phyloP scores from a whole-genome alignment of 257 asterid genomes.

The Ajuga chamaepitys region DNA sequence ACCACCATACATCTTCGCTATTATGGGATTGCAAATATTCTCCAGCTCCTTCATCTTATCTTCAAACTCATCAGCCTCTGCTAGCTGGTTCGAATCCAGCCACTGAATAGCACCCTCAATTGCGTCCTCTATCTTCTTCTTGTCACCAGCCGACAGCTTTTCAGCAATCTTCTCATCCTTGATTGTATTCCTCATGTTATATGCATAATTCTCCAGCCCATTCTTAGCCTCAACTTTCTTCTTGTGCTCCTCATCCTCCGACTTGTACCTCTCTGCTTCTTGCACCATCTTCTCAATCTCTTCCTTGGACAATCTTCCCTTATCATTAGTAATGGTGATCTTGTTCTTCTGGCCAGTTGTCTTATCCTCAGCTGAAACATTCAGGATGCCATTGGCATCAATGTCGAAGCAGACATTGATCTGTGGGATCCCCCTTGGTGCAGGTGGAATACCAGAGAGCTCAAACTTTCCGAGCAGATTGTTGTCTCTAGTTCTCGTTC shows the following conservation, averaged over 20 bases:
- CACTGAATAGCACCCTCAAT: constrained; percentile 13
- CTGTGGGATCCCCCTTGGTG: neutral
- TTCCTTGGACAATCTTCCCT: constrained; percentile 10
- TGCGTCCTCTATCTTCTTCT: constrained; percentile 20
- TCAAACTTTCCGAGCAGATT: constrained; percentile 3
- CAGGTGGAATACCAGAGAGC: constrained; percentile 8
- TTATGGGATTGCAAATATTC: constrained; percentile 12
- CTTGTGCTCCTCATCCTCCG: constrained; percentile 6
- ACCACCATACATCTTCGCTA: constrained; percentile 12
- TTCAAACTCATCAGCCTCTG: constrained; percentile 20
- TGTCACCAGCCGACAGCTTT: constrained; percentile 2
- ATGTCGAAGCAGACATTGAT: constrained; percentile 2
- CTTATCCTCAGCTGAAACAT: constrained; percentile 16
- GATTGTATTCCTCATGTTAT: constrained; percentile 19
- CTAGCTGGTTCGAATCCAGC: constrained; percentile 20
- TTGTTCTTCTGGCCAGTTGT: constrained; percentile 18
- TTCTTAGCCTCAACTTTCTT: constrained; percentile 16
- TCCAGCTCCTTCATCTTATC: constrained; percentile 20
- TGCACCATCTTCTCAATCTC: constrained; percentile 5
- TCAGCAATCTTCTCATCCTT: constrained; percentile 21
- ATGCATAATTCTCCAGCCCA: constrained; percentile 9
- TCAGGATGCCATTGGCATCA: neutral
- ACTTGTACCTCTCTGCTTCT: neutral
- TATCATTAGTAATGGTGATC: constrained; percentile 20
- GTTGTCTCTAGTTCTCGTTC: constrained; percentile 4